Evolutionary conservation across 331 rosid genomes (phyloP), one percentile per base, ranked within the genome.

Genomic region (Rhamnella rubrinervis): DNA sequence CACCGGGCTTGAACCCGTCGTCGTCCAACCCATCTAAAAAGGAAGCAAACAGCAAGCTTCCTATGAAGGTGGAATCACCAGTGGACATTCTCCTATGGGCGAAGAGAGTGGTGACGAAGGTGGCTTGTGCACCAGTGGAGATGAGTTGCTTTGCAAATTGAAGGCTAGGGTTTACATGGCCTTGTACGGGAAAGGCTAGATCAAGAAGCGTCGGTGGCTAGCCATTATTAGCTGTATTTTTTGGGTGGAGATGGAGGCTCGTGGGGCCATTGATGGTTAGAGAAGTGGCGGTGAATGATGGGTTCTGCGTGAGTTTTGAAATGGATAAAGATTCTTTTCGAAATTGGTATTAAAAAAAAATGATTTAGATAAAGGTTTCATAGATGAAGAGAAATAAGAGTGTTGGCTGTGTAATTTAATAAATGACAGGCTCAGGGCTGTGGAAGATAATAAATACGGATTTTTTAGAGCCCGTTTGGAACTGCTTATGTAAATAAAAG

Each of bases 21-120:
- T 76, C 87, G 40, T 75, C 23, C 1, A 23, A 61, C 10, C 84
- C 87, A 4, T 83, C 84, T 1, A 75, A 83, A 68, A 56, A 79
- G 61, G 73, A 46, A 14, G 75, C 67, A 19, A 75, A 70, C 6
- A 77, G 50, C 57, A 71, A 1, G 19, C 74, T 55, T 6, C 39
- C 39, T 2, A 59, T 23, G 9, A 9, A 2, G 0, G 64, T 18
- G 4, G 16, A 7, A n/a, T 20, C 52, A 8, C 12, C 12, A 40
- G 13, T 4, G 63, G 20, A 18, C 47, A 75, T 62, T 21, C 71
- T 65, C 5, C 65, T 51, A 13, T 20, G 21, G 18, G 70, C 71
- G 1, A 6, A 44, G 25, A 55, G 8, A 19, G 53, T 23, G 6
- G 74, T 75, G 44, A 56, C 61, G 12, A 19, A 40, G 7, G 80